Base-by-base conservation (phyloP, 768 basidiomycete species). In the Russula ochroleuca region DNA sequence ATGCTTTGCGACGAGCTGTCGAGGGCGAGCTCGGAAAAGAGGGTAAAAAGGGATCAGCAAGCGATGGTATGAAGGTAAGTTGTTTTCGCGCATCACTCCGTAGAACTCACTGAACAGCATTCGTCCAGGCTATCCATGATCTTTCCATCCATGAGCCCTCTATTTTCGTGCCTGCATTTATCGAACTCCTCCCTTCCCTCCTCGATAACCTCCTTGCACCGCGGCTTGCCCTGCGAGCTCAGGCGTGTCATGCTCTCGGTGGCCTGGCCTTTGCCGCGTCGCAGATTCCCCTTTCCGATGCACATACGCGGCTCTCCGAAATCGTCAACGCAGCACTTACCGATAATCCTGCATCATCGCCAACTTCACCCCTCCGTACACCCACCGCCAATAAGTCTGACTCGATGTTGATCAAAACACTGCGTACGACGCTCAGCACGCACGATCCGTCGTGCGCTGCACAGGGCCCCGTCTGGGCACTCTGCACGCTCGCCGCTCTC, bases 1-100 rank as follows among this genome's bases (percentile, higher is more conserved):
- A 83, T 62, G 88, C 88, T 3, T 71, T 93, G 21, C 80, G 84
- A 56, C 85, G 91, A 49, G 92, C 87, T 28, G 81, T 94, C 63
- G 87, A 89, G 59, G 92, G 92, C 8, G 87, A 92, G 66, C 81
- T 93, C 15, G 92, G 92, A 6, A 90, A 90, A 71, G 92, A 94
- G 72, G 92, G 92, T 11, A 93, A 93, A 78, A 92, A 91, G 70
- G 92, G 92, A 0, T 84, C 91, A 5, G 81, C 79, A 1, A 87
- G 81, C 38, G 91, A 94, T 72, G 89, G 88, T 23, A 78, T 92
- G 51, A 90, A 86, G 81, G 91, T 87, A 71, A 49, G 43, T 47
- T 14, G 3, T 50, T 13, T 57, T 9, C 3, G 14, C 28, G n/a
- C 59, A 11, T 57, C 60, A 54, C 48, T 47, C 41, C 7, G 37